Base-by-base conservation (phyloP, 176 grass and related monocot genomes). In the Ananas comosus region DNA sequence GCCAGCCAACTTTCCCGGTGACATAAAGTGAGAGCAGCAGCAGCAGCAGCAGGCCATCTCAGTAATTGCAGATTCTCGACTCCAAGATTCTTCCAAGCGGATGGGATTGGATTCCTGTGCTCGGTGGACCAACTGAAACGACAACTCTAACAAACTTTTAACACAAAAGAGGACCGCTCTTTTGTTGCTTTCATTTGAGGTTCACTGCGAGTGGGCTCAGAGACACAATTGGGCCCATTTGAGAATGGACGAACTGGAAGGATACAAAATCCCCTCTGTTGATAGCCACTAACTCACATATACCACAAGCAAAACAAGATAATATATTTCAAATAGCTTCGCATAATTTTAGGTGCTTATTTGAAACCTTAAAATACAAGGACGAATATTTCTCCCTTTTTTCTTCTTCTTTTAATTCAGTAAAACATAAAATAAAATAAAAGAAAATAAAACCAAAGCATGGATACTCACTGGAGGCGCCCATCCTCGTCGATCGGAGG, bases 401-500 rank as follows among this genome's bases (percentile, higher is more conserved):
- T 33, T 33, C 29, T 5, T 0, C 29, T 33, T 33, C 4, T 33
- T 33, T 5, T 33, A 33, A 33, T 33, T 33, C 3, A 33, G 3
- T 4, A 6, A 33, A 33, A 4, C 29, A 33, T 33, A 33, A 29
- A 29, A 33, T 5, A 33, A 33, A 6, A 33, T 23, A 33, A 33
- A 6, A 33, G 5, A 21, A 19, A 19, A 19, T 16, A 19, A 17
- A 59, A 59, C 22, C 22, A 23, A 59, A 61, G 56, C 21, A 22
- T 61, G 21, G 56, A 61, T 18, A 9, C n/a, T 78, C 86, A 92
- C 86, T 65, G 63, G 51, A 97, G 76, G 64, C 94, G 83, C 4
- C 74, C 94, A 10, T 78, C 80, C 53, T 97, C 94, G 25, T 92
- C 54, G 29, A 97, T 93, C 10, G 86, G 86, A 17, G 94, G 94